A percentile compares a stretch with the other conserved stretches of the same genome.
Evolutionary conservation across 1,139 yeast genomes (phyloP).

Genomic region (Chernovozyma sophiae-reginae): DNA sequence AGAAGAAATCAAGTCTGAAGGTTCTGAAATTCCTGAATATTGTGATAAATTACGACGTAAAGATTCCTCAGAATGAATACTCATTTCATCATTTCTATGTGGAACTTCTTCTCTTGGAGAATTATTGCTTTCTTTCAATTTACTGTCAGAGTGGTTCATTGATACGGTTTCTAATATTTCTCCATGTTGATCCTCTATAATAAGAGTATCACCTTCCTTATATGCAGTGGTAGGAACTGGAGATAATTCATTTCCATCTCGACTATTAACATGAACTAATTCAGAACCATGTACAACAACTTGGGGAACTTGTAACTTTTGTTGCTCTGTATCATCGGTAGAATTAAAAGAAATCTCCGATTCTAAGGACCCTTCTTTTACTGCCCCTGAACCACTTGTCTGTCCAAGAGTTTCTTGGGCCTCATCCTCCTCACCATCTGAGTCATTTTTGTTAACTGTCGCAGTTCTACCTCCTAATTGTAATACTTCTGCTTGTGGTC

Average conservation of each 20-base stretch:
- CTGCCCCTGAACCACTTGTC: not conserved
- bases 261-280: not conserved
- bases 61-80: slow-evolving; percentile 41
- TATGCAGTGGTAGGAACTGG: slow-evolving; percentile 49
- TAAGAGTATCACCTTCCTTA: slow-evolving; percentile 64
- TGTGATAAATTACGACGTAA: slow-evolving; percentile 35
- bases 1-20: not conserved
- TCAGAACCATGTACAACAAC: not conserved
- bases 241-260: not conserved
- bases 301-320: not conserved
- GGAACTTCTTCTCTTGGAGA: not conserved
- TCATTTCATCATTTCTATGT: slow-evolving; percentile 16
- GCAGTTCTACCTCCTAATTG: slow-evolving; percentile 34
- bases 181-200: slow-evolving; percentile 80
- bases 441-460: slow-evolving; percentile 16
- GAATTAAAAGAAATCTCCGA: not conserved
- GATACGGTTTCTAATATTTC: slow-evolving; percentile 56
- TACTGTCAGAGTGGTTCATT: slow-evolving; percentile 8
- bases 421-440: slow-evolving; percentile 15
- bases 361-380: not conserved
- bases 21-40: slow-evolving; percentile 15
- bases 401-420: slow-evolving; percentile 7
- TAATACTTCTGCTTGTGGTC: slow-evolving; percentile 40
- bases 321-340: not conserved
- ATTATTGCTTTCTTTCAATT: slow-evolving; percentile 1